phyloP scores from a whole-genome alignment of 208 protist genomes.

The Acanthamoeba sp. region DNA sequence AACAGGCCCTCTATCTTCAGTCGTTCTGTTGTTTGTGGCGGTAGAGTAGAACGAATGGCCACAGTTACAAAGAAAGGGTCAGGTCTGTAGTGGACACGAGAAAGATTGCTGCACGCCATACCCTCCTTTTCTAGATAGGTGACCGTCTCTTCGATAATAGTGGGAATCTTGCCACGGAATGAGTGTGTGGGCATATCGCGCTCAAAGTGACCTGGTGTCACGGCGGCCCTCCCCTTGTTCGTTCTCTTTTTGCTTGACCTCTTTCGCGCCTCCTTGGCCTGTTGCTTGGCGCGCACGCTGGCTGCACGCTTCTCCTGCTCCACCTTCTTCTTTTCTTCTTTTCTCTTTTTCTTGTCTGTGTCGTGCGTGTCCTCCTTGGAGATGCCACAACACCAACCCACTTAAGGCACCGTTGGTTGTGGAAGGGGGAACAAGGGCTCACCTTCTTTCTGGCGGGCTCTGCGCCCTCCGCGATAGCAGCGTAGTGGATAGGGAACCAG shows the following conservation, averaged over 20 bases:
- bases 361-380: neutral
- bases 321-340: conserved; percentile 35
- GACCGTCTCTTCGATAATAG: conserved; percentile 35
- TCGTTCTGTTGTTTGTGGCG: neutral
- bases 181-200: conserved; percentile 17
- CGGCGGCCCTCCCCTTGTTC: neutral
- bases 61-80: too few relatives aligned
- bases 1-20: conserved; percentile 48
- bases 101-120: neutral
- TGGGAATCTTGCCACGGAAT: conserved; percentile 7
- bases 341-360: conserved; percentile 18
- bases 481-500: conserved; percentile 59
- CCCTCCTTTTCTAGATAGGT: conserved; percentile 22
- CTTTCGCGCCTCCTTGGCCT: neutral
- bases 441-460: conserved; percentile 48
- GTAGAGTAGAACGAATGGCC: too few relatives aligned
- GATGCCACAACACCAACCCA: too few relatives aligned
- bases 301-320: neutral
- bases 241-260: neutral
- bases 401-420: neutral
- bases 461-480: neutral
- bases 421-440: neutral
- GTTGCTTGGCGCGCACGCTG: neutral
- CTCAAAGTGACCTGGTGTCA: neutral
- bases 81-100: neutral